These are phyloP conservation scores for Paramecium biaurelia DNA, from an alignment of 73 alveolate genomes.

Conservation along the genomic window DNA sequence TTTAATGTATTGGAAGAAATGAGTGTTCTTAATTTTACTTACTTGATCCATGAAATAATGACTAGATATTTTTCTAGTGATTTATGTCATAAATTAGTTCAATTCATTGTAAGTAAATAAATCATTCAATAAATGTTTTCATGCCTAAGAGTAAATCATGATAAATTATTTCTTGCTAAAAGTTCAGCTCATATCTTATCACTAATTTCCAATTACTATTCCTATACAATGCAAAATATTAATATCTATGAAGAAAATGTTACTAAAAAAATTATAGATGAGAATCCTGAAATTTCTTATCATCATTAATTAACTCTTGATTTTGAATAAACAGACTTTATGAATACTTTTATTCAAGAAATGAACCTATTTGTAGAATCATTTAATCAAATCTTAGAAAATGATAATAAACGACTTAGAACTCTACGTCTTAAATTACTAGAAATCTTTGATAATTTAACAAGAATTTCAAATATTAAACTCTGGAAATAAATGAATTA, in stretches of 20 bases:
- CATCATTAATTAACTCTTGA: neutral
- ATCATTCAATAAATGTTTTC: neutral
- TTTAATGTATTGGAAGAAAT: slow-evolving; percentile 19
- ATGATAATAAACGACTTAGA: neutral
- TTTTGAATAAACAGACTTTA: slow-evolving; percentile 18
- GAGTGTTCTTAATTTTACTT: slow-evolving; percentile 23
- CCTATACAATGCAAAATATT: slow-evolving; percentile 32
- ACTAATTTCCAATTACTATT: slow-evolving; percentile 4
- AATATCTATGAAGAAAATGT: neutral
- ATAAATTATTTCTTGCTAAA: slow-evolving; percentile 4
- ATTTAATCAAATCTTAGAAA: neutral
- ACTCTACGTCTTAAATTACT: slow-evolving; percentile 4
- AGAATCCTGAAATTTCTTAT: neutral
- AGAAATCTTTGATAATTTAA: slow-evolving; percentile 37
- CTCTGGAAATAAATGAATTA: neutral
- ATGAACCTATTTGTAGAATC: neutral
- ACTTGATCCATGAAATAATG: slow-evolving; percentile 32
- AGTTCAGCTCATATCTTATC: slow-evolving; percentile 41
- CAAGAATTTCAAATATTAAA: slow-evolving; percentile 13
- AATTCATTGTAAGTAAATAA: neutral
- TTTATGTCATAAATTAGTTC: neutral
- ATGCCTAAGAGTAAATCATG: neutral
- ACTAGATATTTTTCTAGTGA: neutral
- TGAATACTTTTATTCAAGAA: neutral
- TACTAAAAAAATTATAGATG: neutral